Evolutionary conservation across 2,329 filamentous ascomycete genomes (phyloP), one percentile per base, ranked within the genome.

Genomic region (Cordyceps tenuipes): DNA sequence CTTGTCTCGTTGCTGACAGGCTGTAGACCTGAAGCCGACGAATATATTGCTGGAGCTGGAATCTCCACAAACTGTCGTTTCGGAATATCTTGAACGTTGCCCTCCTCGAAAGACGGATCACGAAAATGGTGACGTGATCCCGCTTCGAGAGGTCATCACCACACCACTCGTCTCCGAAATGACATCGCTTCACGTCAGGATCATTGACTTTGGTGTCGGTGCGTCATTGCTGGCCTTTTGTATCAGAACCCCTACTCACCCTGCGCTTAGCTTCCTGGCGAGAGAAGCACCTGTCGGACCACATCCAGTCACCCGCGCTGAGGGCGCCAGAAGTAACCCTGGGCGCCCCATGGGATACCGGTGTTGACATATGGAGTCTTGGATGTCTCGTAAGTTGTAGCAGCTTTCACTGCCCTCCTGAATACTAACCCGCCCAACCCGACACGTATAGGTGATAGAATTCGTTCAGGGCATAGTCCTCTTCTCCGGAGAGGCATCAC

Each of bases 241-340:
- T 29, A 6, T 17, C 34, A 15, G 15, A 43, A 23, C 29, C 0
- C 6, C 17, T 55, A 19, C 47, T 59, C 26, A 15, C 64, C 41
- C 50, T 57, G 59, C 57, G 0, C 31, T 41, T 66, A 5, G 65
- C 67, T 1, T 66, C 63, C 49, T 68, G 66, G 67, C 47, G 23
- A 0, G 57, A 62, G 1, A 63, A 61, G 2, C 67, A 69, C 44
- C 60, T 68, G 1, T 62, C 54, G 9, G 66, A 68, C 19, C 23
- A 39, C 2, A 68, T 69, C n/a, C 66, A 68, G 48, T 62, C 68
- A 1, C 51, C 60, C 0, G 62, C 62, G 8, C 62, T 69, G 5
- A 63, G 66, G 10, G 62, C 67, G 9, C 67, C 67, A 0, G 67
- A 69, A 57, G 67, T 68, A 6, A 58, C 66, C 3, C 62, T 69